Conservation (phyloP, 2,329 filamentous ascomycete genomes). For the Alternaria panax region DNA sequence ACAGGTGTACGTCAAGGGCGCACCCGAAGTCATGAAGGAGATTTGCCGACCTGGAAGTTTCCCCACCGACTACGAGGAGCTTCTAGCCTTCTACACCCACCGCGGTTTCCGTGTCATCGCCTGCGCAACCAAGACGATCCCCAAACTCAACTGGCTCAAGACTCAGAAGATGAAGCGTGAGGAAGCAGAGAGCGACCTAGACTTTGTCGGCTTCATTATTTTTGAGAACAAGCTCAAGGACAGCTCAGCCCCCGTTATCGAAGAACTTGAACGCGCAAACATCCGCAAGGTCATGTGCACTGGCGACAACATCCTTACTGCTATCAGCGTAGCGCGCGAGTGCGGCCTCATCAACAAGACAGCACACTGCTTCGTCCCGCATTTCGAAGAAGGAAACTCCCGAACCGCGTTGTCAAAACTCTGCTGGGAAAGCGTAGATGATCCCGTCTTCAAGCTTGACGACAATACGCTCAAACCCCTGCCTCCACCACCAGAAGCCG, state of each 20-base stretch:
- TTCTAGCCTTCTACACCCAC: slow-evolving; percentile 90
- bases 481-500: slow-evolving; percentile 72
- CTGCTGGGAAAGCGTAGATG: slow-evolving; percentile 94
- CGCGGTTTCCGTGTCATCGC: slow-evolving; percentile 96
- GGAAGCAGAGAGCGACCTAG: slow-evolving; percentile 82
- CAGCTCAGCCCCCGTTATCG: slow-evolving; percentile 79
- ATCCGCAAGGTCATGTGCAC: slow-evolving; percentile 97
- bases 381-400: slow-evolving; percentile 80
- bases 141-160: slow-evolving; percentile 90
- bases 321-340: slow-evolving; percentile 92
- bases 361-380: slow-evolving; percentile 91
- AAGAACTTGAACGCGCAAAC: slow-evolving; percentile 80
- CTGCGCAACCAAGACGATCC: slow-evolving; percentile 87
- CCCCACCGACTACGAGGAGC: slow-evolving; percentile 86
- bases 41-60: slow-evolving; percentile 88
- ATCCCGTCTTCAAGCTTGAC: slow-evolving; percentile 78
- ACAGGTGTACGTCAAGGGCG: slow-evolving; percentile 93
- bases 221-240: slow-evolving; percentile 99
- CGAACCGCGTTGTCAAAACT: slow-evolving; percentile 76
- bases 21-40: slow-evolving; percentile 93
- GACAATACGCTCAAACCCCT: slow-evolving; percentile 81
- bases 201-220: slow-evolving; percentile 95
- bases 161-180: slow-evolving; percentile 90
- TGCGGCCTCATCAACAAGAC: slow-evolving; percentile 81
- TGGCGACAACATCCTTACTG: slow-evolving; percentile 96